phyloP scores from a whole-genome alignment of 2,329 filamentous ascomycete genomes.

The Exophiala aquamarina region DNA sequence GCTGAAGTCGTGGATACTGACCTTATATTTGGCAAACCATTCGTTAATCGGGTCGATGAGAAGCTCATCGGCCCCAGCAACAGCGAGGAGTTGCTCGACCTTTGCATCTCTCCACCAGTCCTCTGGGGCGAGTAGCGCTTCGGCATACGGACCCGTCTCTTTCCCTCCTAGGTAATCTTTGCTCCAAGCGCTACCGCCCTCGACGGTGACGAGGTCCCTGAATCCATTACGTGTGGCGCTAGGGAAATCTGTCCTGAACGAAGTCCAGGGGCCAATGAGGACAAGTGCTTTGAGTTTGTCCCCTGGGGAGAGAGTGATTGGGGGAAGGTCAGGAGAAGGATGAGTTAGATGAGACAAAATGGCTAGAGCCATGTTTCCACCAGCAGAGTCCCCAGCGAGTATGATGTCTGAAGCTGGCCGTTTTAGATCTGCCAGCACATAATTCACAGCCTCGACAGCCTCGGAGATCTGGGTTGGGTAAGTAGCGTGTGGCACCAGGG shows the following conservation, averaged over 20 bases:
- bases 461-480: constrained; percentile 47
- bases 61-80: constrained; percentile 23
- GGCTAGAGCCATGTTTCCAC: constrained; percentile 40
- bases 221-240: constrained; percentile 13
- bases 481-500: constrained; percentile 48
- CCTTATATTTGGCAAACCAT: constrained; percentile 26
- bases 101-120: constrained; percentile 27
- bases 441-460: constrained; percentile 40
- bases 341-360: constrained; percentile 39
- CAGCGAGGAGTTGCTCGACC: constrained; percentile 22
- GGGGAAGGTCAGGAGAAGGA: constrained; percentile 49
- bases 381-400: constrained; percentile 46
- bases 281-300: constrained; percentile 48
- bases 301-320: constrained; percentile 33
- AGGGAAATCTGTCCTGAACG: constrained; percentile 42
- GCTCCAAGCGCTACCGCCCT: constrained; percentile 14
- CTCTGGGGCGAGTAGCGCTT: constrained; percentile 16
- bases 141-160: constrained; percentile 16
- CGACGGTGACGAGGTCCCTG: constrained; percentile 21
- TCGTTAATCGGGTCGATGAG: constrained; percentile 20
- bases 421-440: constrained; percentile 36
- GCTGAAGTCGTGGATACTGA: too few species aligned
- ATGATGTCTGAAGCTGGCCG: constrained; percentile 38
- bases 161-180: constrained; percentile 19
- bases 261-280: constrained; percentile 60